Conservation (phyloP, 2,329 filamentous ascomycete species). For the Ceratocystis huliohia region DNA sequence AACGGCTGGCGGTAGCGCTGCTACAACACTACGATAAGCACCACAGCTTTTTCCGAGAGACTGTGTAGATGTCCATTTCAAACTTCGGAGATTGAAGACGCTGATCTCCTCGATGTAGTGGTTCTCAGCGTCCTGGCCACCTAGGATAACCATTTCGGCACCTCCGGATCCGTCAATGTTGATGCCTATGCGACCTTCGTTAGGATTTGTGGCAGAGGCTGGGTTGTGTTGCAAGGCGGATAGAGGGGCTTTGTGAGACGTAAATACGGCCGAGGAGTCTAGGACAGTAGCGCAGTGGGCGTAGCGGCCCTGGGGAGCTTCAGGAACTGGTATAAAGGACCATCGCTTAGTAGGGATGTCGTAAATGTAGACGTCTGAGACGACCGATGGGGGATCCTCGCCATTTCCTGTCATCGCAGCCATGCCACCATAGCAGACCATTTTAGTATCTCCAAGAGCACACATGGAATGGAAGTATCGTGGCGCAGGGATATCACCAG, state of each 20-base stretch:
- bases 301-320: slow-evolving; percentile 85
- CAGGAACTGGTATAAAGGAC: slow-evolving; percentile 69
- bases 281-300: slow-evolving; percentile 91
- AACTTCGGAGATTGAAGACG: slow-evolving; percentile 86
- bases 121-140: slow-evolving; percentile 92
- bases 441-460: slow-evolving; percentile 80
- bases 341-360: slow-evolving; percentile 72
- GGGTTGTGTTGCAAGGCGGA: slow-evolving; percentile 87
- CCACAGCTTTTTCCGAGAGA: slow-evolving; percentile 83
- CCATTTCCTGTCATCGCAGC: slow-evolving; percentile 41
- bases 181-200: slow-evolving; percentile 77
- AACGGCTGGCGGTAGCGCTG: slow-evolving; percentile 58
- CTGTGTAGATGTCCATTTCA: slow-evolving; percentile 91
- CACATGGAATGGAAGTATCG: slow-evolving; percentile 97
- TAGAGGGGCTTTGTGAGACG: slow-evolving; percentile 68
- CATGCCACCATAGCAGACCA: slow-evolving; percentile 98
- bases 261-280: slow-evolving; percentile 75
- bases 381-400: slow-evolving; percentile 71
- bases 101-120: slow-evolving; percentile 99
- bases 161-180: slow-evolving; percentile 83
- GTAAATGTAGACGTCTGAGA: slow-evolving; percentile 96
- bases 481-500: slow-evolving; percentile 75
- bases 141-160: slow-evolving; percentile 93
- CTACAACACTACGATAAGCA: slow-evolving; percentile 89
- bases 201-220: slow-evolving; percentile 57